These are phyloP conservation scores for Lentinula detonsa DNA, from an alignment of 768 basidiomycete genomes.

Conservation along the genomic window DNA sequence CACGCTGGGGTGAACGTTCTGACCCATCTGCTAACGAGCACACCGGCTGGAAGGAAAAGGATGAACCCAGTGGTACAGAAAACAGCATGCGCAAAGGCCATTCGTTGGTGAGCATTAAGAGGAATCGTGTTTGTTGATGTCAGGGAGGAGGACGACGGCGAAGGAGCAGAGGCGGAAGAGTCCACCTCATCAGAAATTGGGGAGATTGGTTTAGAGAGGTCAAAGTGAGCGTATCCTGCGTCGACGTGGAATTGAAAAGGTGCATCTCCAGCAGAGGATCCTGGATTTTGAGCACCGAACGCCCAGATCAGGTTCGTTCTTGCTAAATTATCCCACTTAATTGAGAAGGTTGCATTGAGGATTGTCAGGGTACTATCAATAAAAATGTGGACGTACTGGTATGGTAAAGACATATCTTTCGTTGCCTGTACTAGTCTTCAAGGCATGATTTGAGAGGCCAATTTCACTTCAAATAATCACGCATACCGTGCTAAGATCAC, in stretches of 20 bases:
- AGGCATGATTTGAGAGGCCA: not conserved
- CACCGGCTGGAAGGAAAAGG: conserved; percentile 46
- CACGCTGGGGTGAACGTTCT: conserved; percentile 43
- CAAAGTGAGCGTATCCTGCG: conserved; percentile 33
- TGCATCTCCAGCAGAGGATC: conserved; percentile 38
- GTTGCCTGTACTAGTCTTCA: conserved; percentile 27
- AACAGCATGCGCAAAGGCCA: conserved; percentile 51
- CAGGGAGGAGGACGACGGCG: conserved; percentile 4
- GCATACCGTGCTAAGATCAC: conserved; percentile 32
- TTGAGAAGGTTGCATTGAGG: not conserved
- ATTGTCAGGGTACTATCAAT: not conserved
- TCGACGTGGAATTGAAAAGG: conserved; percentile 41
- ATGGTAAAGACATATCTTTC: conserved; percentile 47
- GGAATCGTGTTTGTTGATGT: conserved; percentile 20
- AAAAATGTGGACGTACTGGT: conserved; percentile 26
- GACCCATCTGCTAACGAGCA: conserved; percentile 46
- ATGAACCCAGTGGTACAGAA: conserved; percentile 46
- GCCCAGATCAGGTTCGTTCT: conserved; percentile 53
- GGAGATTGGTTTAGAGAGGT: conserved; percentile 38
- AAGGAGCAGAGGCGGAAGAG: conserved; percentile 14
- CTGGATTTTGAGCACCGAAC: conserved; percentile 43
- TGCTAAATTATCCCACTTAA: conserved; percentile 35
- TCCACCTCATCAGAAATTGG: conserved; percentile 11
- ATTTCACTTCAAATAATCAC: not conserved
- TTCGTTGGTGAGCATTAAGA: conserved; percentile 38